Base-by-base conservation (phyloP, 495 filamentous ascomycete species). In the Pyrenula massariospora region DNA sequence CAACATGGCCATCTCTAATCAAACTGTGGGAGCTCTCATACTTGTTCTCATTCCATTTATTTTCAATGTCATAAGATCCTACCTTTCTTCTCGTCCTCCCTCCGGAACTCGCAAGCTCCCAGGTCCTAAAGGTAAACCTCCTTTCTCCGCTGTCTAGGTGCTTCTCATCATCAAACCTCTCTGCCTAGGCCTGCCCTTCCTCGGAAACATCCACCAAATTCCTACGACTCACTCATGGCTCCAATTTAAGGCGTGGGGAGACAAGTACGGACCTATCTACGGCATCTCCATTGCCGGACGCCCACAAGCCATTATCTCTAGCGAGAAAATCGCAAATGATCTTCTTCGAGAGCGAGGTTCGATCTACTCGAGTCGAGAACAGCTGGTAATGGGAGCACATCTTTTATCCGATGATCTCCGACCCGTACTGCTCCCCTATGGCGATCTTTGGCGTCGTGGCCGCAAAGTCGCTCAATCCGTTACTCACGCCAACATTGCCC, bases 291-390 rank as follows among this genome's bases (percentile, higher is more conserved):
- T 83, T 12, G 81, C 79, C 25, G 80, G 80, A 12, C 71, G 69
- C 49, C 73, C 72, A 19, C 73, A 82, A 52, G 79, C 86, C 47
- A 79, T 83, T 66, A 78, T 87, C 25, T 80, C 78, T 0, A 76
- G 74, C 8, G 79, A 82, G 25, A 64, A 75, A 22, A 69, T 82
- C 3, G 78, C 82, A 15, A 67, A 76, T 21, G 81, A 86, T 21
- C 67, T 88, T 0, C 70, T 88, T 2, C 75, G 81, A n/a, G 76
- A 77, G 53, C 65, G 79, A 25, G 75, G 76, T 2, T 59, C 64
- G n/a, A 82, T 80, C 58, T 86, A 85, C 63, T 84, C 81, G 10
- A 74, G 83, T 62, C 77, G 84, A 10, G 84, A 81, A 2, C 68
- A 73, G 19, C 61, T 74, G 57, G 68, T 72, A 20, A 65, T 69